Base-by-base conservation (phyloP, 805 yeast genomes). In the Spathaspora hagerdaliae region DNA sequence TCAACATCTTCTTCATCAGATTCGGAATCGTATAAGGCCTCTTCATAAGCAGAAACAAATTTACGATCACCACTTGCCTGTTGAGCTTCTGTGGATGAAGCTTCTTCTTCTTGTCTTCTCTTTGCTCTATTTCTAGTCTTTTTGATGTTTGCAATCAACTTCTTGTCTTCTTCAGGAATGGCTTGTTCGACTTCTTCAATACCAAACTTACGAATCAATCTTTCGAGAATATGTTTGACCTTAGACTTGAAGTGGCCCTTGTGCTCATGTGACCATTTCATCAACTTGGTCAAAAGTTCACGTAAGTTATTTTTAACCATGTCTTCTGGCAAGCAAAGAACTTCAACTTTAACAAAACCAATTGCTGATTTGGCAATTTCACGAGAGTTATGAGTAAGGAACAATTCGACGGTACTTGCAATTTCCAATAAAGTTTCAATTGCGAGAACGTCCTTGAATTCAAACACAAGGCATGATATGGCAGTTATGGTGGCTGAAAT, bases 221-320 rank as follows among this genome's bases (percentile, higher is more conserved):
- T 80, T 74, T 94, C 99, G 51, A 94, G 73, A 44, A 94, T 85
- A 60, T 94, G 97, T 70, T 89, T 88, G 33, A 94, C 92, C 65
- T 88, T 92, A 11, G 91, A 79, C 63, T 88, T 90, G 77, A 94
- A 94, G 61, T 90, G 96, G 40, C 96, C 95, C 59, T 89, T 88
- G 66, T 92, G 97, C 62, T 91, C 97, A 63, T 89, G 94, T 36
- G 97, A 88, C 94, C 97, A 91, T 50, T 82, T 81, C 78, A 94
- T 74, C 57, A 94, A 75, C 56, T 87, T 85, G 26, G 78, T 73
- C 44, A 94, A 70, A 42, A 94, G 67, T 9, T 78, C 82, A 31
- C 74, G 74, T 56, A 92, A 77, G 54, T 83, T 82, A 7, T 82
- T 75, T 53, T 76, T 77, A 44, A 94, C 81, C 53, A 83, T 59